Conservation (phyloP, 2,329 filamentous ascomycete genomes). For the Monilinia vaccinii-corymbosi region DNA sequence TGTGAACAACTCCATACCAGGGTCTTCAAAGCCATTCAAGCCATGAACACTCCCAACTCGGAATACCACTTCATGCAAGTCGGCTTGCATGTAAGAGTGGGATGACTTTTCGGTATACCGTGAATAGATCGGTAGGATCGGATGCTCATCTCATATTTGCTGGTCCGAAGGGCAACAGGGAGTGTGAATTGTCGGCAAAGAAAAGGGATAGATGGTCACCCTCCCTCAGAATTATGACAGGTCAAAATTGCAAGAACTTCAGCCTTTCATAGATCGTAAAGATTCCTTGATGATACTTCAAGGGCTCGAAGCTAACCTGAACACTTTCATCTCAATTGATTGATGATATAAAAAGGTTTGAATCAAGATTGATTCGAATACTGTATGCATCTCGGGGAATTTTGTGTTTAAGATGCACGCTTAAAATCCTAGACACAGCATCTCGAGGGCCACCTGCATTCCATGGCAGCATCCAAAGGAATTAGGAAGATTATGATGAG, state of each 20-base stretch:
- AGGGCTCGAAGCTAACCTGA: not conserved
- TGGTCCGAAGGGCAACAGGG: not conserved
- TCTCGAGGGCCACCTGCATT: not conserved
- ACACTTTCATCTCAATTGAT: not conserved
- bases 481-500: not conserved
- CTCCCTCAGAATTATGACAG: not conserved
- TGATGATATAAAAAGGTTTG: not conserved
- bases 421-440: not conserved
- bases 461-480: not conserved
- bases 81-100: not conserved
- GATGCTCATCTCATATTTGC: not conserved
- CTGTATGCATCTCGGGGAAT: not conserved
- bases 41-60: not conserved
- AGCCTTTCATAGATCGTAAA: not conserved
- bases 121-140: not conserved
- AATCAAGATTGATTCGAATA: not conserved
- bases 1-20: not conserved
- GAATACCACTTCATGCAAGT: not conserved
- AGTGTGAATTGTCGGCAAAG: not conserved
- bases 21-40: not conserved
- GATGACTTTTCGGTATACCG: not conserved
- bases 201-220: not conserved
- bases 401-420: not conserved
- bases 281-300: not conserved
- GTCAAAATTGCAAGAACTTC: not conserved